Evolutionary conservation across 2,329 filamentous ascomycete genomes (phyloP).

Genomic region (Neophaeococcomyces aloes): DNA sequence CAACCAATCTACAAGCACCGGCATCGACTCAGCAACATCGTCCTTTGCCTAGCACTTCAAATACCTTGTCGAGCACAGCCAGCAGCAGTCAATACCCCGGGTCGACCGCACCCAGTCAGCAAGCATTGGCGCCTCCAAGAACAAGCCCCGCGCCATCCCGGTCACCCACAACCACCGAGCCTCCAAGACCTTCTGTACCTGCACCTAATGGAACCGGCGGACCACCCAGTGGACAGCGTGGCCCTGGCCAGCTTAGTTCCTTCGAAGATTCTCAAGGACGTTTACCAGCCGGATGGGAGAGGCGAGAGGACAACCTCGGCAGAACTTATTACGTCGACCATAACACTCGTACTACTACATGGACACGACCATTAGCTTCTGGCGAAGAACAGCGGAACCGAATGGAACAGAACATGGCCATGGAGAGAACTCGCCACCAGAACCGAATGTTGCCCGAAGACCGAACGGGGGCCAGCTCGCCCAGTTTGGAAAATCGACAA

Average conservation of each 20-base stretch:
- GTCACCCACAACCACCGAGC: conserved; percentile 22
- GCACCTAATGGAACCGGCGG: conserved; percentile 31
- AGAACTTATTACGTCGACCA: conserved; percentile 98
- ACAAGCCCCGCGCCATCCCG: conserved; percentile 24
- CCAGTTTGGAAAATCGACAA: conserved; percentile 53
- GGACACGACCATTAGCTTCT: conserved; percentile 82
- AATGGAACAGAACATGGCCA: conserved; percentile 80
- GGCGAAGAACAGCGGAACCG: conserved; percentile 66
- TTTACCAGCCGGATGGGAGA: conserved; percentile 87
- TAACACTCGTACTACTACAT: conserved; percentile 92
- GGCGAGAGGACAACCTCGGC: conserved; percentile 86
- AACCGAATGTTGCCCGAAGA: conserved; percentile 94
- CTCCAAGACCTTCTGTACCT: conserved; percentile 20
- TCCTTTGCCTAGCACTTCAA: conserved; percentile 13
- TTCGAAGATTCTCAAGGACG: conserved; percentile 96
- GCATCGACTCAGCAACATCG: conserved; percentile 17
- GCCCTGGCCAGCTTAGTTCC: conserved; percentile 61
- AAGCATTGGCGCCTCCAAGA: conserved; percentile 19
- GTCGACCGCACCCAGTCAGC: conserved; percentile 13
- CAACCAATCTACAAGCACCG: conserved; percentile 64
- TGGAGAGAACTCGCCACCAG: conserved; percentile 86
- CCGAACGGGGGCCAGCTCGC: conserved; percentile 84
- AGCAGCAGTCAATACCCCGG: conserved; percentile 8
- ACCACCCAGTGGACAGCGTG: conserved; percentile 29
- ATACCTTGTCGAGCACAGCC: conserved; percentile 15